A percentile compares a stretch with the other conserved stretches of the same genome.
Evolutionary conservation across 495 filamentous ascomycete species (phyloP).

Genomic region (Pyronema omphalodes): DNA sequence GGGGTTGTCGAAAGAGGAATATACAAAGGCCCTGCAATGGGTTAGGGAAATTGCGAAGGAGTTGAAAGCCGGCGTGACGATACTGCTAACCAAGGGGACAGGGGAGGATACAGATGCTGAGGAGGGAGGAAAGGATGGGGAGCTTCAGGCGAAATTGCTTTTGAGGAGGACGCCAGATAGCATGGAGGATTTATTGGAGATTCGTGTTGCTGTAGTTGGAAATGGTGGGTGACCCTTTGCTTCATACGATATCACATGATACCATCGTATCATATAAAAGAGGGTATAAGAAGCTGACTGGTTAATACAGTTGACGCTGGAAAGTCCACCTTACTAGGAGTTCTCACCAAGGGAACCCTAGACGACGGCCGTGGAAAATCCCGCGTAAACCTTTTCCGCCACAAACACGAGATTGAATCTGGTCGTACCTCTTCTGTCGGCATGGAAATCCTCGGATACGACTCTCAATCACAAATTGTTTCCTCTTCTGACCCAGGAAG

Average conservation of each 20-base stretch:
- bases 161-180: constrained; percentile 54
- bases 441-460: constrained; percentile 90
- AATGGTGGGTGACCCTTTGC: constrained; percentile 41
- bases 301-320: constrained; percentile 61
- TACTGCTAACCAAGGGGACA: constrained; percentile 66
- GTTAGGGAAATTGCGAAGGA: constrained; percentile 46
- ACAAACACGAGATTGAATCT: constrained; percentile 94
- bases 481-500: constrained; percentile 62
- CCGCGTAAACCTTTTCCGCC: constrained; percentile 88
- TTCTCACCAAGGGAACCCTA: constrained; percentile 84
- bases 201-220: constrained; percentile 89
- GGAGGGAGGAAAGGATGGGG: constrained; percentile 36
- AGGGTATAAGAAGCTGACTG: background rate
- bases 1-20: constrained; percentile 59
- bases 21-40: constrained; percentile 52
- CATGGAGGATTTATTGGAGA: constrained; percentile 80
- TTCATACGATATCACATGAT: background rate
- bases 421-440: constrained; percentile 91
- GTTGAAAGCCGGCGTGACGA: constrained; percentile 50
- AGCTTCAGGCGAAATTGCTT: constrained; percentile 55
- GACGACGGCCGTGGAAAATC: constrained; percentile 92
- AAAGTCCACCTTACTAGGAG: constrained; percentile 91
- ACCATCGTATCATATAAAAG: background rate
- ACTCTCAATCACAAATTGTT: constrained; percentile 71
- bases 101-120: constrained; percentile 44